These are phyloP conservation scores for Mychonastes homosphaera DNA, from an alignment of 139 green algal species.

Conservation along the genomic window DNA sequence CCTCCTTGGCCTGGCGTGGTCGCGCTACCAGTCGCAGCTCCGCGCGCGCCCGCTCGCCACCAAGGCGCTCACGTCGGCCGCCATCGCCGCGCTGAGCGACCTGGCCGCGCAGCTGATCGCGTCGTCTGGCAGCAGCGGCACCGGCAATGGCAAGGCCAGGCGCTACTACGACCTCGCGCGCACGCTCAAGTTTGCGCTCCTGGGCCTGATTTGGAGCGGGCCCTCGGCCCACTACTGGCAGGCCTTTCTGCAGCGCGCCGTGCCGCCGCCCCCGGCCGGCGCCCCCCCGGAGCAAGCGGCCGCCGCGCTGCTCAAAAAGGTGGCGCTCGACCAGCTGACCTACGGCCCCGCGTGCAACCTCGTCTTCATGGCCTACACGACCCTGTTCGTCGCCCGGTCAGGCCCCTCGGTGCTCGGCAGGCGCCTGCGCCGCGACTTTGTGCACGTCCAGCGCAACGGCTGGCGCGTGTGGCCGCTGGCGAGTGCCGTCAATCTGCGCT, in stretches of 20 bases:
- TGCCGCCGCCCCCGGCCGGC: background rate
- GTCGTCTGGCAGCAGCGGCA: too few relatives aligned
- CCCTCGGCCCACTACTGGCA: conserved; percentile 53
- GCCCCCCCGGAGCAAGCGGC: background rate
- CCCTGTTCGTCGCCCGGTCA: conserved; percentile 32
- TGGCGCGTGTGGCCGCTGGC: conserved; percentile 50
- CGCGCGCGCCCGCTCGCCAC: conserved; percentile 32
- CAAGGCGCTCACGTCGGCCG: conserved; percentile 43
- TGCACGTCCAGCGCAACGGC: conserved; percentile 53
- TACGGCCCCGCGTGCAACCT: conserved; percentile 61
- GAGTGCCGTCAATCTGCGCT: conserved; percentile 60
- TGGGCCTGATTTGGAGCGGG: conserved; percentile 37
- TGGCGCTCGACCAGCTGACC: conserved; percentile 56
- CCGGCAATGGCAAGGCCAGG: too few relatives aligned
- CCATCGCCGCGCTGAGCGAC: conserved; percentile 37
- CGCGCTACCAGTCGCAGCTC: conserved; percentile 39
- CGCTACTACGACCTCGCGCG: conserved; percentile 5
- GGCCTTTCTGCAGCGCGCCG: conserved; percentile 22
- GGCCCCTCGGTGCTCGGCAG: conserved; percentile 48
- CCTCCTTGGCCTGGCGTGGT: conserved; percentile 27
- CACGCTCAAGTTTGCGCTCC: conserved; percentile 29
- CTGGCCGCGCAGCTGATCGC: conserved; percentile 35
- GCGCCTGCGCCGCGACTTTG: conserved; percentile 61
- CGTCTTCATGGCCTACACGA: conserved; percentile 39
- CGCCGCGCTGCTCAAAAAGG: conserved; percentile 20